Base-by-base conservation (phyloP, 208 protist genomes). In the Novymonas esmeraldas region DNA sequence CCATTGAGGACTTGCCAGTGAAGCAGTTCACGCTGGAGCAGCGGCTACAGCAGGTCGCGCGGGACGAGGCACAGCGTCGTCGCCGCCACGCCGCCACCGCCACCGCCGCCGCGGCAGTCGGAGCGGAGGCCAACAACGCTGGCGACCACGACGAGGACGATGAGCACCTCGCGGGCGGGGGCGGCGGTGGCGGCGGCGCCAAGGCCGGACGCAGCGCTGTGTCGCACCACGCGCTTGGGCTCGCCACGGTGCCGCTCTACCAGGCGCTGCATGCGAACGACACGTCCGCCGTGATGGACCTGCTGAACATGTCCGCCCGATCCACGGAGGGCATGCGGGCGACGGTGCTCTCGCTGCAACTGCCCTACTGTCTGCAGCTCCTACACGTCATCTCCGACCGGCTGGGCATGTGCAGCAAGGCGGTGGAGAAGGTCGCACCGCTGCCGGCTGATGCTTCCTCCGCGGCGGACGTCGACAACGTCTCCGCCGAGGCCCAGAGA, bases 181-280 rank as follows among this genome's bases (percentile, higher is more conserved):
- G n/a, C n/a, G n/a, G n/a, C n/a, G 7, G 36, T 41, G 3, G 48
- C 6, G 26, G 20, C 45, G 20, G 22, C 7, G 41, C 24, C 16
- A 34, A 59, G 18, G 22, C 5, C 39, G 28, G 68, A 33, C 60
- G 69, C 31, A 68, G 69, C 41, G 69, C 57, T 11, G 22, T 67
- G 20, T 63, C 77, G 29, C 66, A 75, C 55, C 77, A 84, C 51
- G 79, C 85, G 2, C 59, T 92, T n/a, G 90, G 85, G 1, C 76
- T 91, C n/a, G 85, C 87, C 6, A 95, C 90, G 7, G 78, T 93
- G 31, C 90, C 90, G 5, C 75, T 95, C 20, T 93, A 93, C 59
- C 90, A 95, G 57, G 90, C 90, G 14, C 78, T 95, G 22, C 90
- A 95, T 67, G 87, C 87, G 22, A 79, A 81, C 64, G 90, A 95